Base-by-base conservation (phyloP, 129 eudicot genomes). In the Gnaphalium uliginosum region DNA sequence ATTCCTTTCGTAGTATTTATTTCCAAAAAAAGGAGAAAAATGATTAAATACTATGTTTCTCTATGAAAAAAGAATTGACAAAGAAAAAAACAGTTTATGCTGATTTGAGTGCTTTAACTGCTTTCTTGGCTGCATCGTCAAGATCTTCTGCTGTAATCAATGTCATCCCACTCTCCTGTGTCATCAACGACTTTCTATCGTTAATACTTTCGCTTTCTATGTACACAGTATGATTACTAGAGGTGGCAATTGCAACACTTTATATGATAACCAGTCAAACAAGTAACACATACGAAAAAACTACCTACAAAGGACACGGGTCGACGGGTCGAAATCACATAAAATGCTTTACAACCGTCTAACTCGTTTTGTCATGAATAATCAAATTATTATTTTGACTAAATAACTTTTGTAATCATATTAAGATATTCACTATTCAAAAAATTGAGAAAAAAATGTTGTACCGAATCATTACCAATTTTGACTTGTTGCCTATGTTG, bases 51-150 rank as follows among this genome's bases (percentile, higher is more conserved):
- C 59, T 25, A 29, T 7, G 56, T 57, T 17, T 29, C 50, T 25
- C n/a, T 53, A 76, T 43, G 61, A 74, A 64, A 33, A 69, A n/a
- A 69, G 19, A 27, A 48, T 46, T n/a, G n/a, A n/a, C 19, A 26
- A 43, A 43, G 70, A 59, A 57, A 59, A 57, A 48, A 43, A 46
- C 41, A 27, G 6, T 23, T 51, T 35, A 46, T 26, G 87, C 58
- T 23, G 86, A 79, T 66, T 76, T 81, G 14, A 81, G 60, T 30
- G 98, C 89, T 81, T 86, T 90, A 30, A 93, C 98, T 60, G 98
- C 98, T 80, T 93, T 93, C 79, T 86, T 93, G 29, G 96, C 98
- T 11, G 98, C 98, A 83, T 93, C 98, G 62, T 93, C 98, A 72
- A 93, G 84, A 87, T 93, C 98, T 76, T 93, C 98, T 43, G 96